Percentiles rank a stretch among this genome's conserved stretches.
Conservation (phyloP, 1,139 yeast genomes). For the Blastobotrys malaysiensis region DNA sequence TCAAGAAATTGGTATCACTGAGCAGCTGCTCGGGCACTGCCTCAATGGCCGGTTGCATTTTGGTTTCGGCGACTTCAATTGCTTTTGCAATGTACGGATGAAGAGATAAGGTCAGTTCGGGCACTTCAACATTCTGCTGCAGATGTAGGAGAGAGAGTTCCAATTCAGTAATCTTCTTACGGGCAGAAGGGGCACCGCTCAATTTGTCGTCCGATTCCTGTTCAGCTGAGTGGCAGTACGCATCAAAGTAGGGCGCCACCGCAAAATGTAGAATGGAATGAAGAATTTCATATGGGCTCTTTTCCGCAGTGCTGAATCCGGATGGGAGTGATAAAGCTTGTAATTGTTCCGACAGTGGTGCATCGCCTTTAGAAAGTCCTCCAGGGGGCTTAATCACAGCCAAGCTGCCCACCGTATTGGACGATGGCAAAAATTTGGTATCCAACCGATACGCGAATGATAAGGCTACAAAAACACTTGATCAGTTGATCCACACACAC, state of each 20-base stretch:
- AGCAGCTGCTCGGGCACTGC: conserved; percentile 35
- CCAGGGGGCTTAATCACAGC: conserved; percentile 43
- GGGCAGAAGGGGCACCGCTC: conserved; percentile 22
- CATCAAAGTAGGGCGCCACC: conserved; percentile 49
- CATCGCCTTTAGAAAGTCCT: background rate
- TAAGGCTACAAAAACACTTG: background rate
- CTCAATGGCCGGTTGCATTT: conserved; percentile 21
- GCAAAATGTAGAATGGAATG: conserved; percentile 53
- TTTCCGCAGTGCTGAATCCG: background rate
- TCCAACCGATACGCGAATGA: conserved; percentile 12
- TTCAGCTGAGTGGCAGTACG: conserved; percentile 28
- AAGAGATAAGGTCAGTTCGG: conserved; percentile 49
- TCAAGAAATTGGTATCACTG: conserved; percentile 53
- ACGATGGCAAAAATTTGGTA: conserved; percentile 11
- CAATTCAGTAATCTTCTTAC: conserved; percentile 63
- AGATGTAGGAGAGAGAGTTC: conserved; percentile 63
- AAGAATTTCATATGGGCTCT: conserved; percentile 48
- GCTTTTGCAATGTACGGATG: conserved; percentile 50
- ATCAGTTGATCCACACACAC: background rate
- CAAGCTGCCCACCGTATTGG: conserved; percentile 22
- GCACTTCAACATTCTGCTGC: conserved; percentile 63
- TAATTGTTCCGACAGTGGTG: background rate
- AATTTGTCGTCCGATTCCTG: conserved; percentile 14
- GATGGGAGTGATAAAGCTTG: background rate
- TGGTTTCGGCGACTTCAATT: conserved; percentile 30